phyloP scores from a whole-genome alignment of 2,329 filamentous ascomycete genomes.

The Penicillium sp. region DNA sequence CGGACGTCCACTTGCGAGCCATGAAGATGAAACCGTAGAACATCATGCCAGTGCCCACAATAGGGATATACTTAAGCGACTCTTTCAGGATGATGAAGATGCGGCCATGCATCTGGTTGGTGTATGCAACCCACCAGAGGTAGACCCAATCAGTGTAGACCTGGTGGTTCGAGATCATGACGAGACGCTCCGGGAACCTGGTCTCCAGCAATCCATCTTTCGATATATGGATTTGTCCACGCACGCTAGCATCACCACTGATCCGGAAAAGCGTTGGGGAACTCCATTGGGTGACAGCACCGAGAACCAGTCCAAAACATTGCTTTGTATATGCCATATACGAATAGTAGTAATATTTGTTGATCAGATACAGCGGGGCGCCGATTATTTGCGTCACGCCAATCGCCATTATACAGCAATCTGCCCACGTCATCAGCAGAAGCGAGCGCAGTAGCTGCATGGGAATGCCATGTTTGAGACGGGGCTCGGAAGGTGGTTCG shows the following conservation, averaged over 20 bases:
- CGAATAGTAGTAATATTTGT: conserved; percentile 61
- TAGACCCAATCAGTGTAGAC: conserved; percentile 71
- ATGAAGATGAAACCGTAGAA: conserved; percentile 69
- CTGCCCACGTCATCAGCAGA: conserved; percentile 47
- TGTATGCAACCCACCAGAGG: conserved; percentile 67
- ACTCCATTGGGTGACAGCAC: conserved; percentile 63
- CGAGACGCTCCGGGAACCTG: conserved; percentile 60
- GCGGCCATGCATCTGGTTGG: conserved; percentile 63
- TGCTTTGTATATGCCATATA: conserved; percentile 68
- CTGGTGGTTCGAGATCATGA: conserved; percentile 65
- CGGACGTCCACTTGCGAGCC: conserved; percentile 61
- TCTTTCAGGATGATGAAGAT: conserved; percentile 69
- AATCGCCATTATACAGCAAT: conserved; percentile 44
- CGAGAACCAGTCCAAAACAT: conserved; percentile 63
- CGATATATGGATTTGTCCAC: conserved; percentile 57
- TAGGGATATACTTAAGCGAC: conserved; percentile 61
- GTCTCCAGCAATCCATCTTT: conserved; percentile 59
- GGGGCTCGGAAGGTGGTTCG: conserved; percentile 31
- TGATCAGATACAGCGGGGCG: conserved; percentile 60
- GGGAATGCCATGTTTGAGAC: conserved; percentile 47
- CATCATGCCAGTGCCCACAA: conserved; percentile 63
- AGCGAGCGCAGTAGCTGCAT: conserved; percentile 49
- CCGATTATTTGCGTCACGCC: conserved; percentile 61
- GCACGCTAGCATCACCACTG: conserved; percentile 61
- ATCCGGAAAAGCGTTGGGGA: conserved; percentile 62